A percentile compares a stretch with the other conserved stretches of the same genome.
phyloP scores from a whole-genome alignment of 805 yeast species.

The Nakazawaea ishiwadae region DNA sequence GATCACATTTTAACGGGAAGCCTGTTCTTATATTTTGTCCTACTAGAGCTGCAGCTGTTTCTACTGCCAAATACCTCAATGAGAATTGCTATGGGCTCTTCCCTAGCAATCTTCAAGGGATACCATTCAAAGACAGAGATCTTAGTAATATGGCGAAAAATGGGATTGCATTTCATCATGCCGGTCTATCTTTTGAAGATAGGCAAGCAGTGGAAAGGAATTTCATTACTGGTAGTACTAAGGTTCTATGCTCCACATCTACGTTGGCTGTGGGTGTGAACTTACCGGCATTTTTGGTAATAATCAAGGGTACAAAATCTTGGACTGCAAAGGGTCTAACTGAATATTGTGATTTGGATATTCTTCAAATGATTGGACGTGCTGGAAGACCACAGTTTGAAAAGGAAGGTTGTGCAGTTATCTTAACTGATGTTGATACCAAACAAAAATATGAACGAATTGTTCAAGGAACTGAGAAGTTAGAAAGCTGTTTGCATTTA shows the following conservation, averaged over 20 bases:
- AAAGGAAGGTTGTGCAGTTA: conserved; percentile 42
- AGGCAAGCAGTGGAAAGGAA: conserved; percentile 38
- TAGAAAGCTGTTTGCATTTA: conserved; percentile 43
- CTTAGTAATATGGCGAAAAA: conserved; percentile 18
- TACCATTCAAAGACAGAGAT: conserved; percentile 23
- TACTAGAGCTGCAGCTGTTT: conserved; percentile 42
- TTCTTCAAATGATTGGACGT: conserved; percentile 61
- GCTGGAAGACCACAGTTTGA: conserved; percentile 63
- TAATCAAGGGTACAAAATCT: conserved; percentile 58
- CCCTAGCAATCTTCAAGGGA: background rate
- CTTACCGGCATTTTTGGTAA: conserved; percentile 54
- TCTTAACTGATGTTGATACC: conserved; percentile 36
- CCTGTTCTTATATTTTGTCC: conserved; percentile 51
- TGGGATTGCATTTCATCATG: conserved; percentile 56
- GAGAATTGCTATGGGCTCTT: conserved; percentile 15
- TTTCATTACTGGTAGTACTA: conserved; percentile 37
- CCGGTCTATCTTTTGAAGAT: conserved; percentile 47
- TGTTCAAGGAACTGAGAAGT: conserved; percentile 34
- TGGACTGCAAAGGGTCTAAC: conserved; percentile 46
- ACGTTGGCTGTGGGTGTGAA: conserved; percentile 61
- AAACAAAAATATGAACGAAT: conserved; percentile 35
- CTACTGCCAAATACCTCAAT: conserved; percentile 39
- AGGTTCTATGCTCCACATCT: conserved; percentile 50
- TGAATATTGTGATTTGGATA: conserved; percentile 52
- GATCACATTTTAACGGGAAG: conserved; percentile 31